Conservation (phyloP, 129 eudicot genomes). For the Pulicaria dysenterica region DNA sequence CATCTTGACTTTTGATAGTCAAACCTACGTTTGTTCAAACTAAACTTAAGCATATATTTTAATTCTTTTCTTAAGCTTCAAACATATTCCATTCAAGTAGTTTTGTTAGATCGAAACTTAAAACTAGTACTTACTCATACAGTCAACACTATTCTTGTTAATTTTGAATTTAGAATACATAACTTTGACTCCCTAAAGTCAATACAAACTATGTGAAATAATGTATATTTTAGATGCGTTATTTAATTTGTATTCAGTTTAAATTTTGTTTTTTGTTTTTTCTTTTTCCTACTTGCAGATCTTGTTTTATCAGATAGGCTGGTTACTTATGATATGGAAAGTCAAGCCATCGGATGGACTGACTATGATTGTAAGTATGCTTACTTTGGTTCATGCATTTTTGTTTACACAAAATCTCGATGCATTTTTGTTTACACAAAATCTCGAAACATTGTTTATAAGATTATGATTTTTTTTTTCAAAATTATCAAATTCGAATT, state of each 20-base stretch:
- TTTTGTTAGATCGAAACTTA: background rate
- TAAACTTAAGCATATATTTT: background rate
- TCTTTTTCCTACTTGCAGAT: constrained; percentile 45
- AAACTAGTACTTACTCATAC: background rate
- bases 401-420: background rate
- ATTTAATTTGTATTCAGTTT: background rate
- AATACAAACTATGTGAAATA: background rate
- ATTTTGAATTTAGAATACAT: background rate
- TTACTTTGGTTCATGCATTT: background rate
- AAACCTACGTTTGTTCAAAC: background rate
- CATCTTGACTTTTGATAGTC: background rate
- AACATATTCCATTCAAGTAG: background rate
- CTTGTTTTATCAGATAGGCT: constrained; percentile 63
- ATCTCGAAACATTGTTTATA: background rate
- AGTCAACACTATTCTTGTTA: background rate
- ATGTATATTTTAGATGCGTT: constrained; percentile 2
- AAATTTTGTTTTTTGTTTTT: background rate
- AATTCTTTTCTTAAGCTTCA: background rate
- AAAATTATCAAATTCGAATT: background rate
- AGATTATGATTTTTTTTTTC: background rate
- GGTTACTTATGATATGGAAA: constrained; percentile 67
- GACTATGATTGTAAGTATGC: constrained; percentile 67
- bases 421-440: background rate
- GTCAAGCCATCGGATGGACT: constrained; percentile 71
- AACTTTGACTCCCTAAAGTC: constrained; percentile 19